These are phyloP conservation scores for Suhomyces guaymorum DNA, from an alignment of 1,139 yeast species.

Conservation along the genomic window DNA sequence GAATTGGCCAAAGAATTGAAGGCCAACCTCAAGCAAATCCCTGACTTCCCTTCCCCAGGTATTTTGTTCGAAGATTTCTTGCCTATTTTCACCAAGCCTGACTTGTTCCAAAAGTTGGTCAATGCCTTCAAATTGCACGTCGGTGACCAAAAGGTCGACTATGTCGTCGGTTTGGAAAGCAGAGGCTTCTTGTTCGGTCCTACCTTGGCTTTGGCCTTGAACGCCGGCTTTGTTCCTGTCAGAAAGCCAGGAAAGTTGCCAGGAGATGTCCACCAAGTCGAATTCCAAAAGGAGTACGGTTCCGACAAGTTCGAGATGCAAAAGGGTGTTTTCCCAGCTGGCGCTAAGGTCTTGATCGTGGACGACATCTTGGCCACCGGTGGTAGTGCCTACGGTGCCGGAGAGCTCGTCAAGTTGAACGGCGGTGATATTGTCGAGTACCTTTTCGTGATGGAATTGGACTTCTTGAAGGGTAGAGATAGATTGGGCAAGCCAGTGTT, in stretches of 20 bases:
- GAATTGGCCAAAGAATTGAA: conserved; percentile 60
- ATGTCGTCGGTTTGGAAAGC: conserved; percentile 90
- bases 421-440: conserved; percentile 70
- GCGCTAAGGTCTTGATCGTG: conserved; percentile 79
- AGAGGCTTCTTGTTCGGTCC: conserved; percentile 98
- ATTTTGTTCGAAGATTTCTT: conserved; percentile 91
- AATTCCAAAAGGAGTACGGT: conserved; percentile 90
- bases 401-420: conserved; percentile 65
- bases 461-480: conserved; percentile 91
- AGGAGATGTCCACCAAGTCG: conserved; percentile 73
- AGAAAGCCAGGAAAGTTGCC: conserved; percentile 96
- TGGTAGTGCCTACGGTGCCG: conserved; percentile 95
- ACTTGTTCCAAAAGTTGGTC: conserved; percentile 73
- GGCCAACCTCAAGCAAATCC: conserved; percentile 74
- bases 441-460: conserved; percentile 88
- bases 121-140: conserved; percentile 80
- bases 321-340: conserved; percentile 74
- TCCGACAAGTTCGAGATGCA: conserved; percentile 88
- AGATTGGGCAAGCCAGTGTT: conserved; percentile 81
- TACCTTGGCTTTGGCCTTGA: conserved; percentile 81
- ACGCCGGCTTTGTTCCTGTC: conserved; percentile 90
- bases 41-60: conserved; percentile 93
- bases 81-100: conserved; percentile 87
- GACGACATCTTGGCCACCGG: conserved; percentile 99
- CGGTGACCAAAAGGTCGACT: conserved; percentile 71